Evolutionary conservation across 345 rosid genomes (phyloP).

Genomic region (Eutrema heterophyllum): DNA sequence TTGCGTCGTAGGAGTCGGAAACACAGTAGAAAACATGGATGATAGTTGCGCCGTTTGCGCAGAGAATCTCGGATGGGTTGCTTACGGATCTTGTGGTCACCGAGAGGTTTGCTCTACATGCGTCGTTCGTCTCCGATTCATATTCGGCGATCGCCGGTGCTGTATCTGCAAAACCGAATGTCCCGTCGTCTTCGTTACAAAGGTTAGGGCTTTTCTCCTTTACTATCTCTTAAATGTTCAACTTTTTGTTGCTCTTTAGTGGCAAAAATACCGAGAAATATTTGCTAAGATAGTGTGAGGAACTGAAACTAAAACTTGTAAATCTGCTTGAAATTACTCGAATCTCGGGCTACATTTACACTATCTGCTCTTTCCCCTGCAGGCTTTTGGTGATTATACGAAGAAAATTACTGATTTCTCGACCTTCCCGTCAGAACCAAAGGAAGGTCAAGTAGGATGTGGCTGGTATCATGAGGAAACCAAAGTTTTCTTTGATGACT

Average conservation of each 20-base stretch:
- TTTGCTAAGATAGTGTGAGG: not conserved
- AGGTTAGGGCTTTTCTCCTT: slow-evolving; percentile 43
- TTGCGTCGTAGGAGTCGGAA: not conserved
- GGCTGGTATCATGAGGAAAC: slow-evolving; percentile 85
- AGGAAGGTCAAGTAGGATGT: slow-evolving; percentile 69
- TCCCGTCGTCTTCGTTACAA: slow-evolving; percentile 61
- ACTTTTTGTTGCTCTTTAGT: not conserved
- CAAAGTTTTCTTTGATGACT: slow-evolving; percentile 71
- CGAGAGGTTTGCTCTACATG: slow-evolving; percentile 90
- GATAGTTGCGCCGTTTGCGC: slow-evolving; percentile 95
- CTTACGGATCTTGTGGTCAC: slow-evolving; percentile 88
- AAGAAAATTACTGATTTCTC: slow-evolving; percentile 67
- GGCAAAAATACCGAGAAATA: not conserved
- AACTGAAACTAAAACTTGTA: not conserved
- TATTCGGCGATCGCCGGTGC: slow-evolving; percentile 73
- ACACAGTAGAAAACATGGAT: slow-evolving; percentile 45
- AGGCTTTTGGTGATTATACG: slow-evolving; percentile 82
- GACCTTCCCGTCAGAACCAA: slow-evolving; percentile 58
- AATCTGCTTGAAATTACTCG: not conserved
- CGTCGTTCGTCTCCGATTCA: slow-evolving; percentile 88
- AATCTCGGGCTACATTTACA: not conserved
- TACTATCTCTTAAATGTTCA: not conserved
- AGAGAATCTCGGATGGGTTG: slow-evolving; percentile 83
- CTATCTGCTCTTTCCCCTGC: not conserved
- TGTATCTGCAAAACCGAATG: slow-evolving; percentile 83